phyloP scores from a whole-genome alignment of 2,329 filamentous ascomycete species.

The Pyrenophora seminiperda region DNA sequence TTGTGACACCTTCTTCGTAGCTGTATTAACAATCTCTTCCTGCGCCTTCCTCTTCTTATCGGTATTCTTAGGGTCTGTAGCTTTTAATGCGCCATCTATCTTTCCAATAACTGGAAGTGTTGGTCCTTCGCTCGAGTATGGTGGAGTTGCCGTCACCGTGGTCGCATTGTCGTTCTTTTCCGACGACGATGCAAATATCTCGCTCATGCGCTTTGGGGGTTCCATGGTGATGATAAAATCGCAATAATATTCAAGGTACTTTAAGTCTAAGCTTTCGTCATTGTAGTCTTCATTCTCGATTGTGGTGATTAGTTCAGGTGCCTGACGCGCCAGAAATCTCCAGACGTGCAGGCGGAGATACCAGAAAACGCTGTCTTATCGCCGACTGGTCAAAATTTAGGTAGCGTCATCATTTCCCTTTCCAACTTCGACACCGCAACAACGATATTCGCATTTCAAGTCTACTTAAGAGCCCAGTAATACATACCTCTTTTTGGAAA shows the following conservation, averaged over 20 bases:
- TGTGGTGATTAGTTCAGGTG: conserved; percentile 10
- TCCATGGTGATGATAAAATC: conserved; percentile 10
- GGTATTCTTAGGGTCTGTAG: neutral
- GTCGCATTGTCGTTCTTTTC: conserved; percentile 10
- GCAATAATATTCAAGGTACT: neutral
- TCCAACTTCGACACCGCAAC: neutral
- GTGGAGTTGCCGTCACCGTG: conserved; percentile 8
- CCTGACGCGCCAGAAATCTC: conserved; percentile 15
- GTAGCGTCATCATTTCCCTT: neutral
- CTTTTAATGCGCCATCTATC: neutral
- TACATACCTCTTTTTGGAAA: too few relatives aligned
- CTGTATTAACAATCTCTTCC: neutral
- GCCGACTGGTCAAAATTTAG: neutral
- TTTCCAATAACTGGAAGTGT: conserved; percentile 24
- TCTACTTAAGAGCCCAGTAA: neutral
- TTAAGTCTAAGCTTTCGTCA: neutral
- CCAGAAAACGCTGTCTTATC: conserved; percentile 4
- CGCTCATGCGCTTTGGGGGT: conserved; percentile 27
- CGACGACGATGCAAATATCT: conserved; percentile 25
- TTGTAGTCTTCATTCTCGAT: neutral
- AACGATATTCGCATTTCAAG: neutral
- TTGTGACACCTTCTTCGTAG: conserved; percentile 4
- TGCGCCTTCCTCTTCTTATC: conserved; percentile 18
- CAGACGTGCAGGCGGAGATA: conserved; percentile 12
- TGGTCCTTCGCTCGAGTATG: conserved; percentile 30